Conservation (phyloP, 768 basidiomycete species). For the Chalciporus pseudorubinellus region DNA sequence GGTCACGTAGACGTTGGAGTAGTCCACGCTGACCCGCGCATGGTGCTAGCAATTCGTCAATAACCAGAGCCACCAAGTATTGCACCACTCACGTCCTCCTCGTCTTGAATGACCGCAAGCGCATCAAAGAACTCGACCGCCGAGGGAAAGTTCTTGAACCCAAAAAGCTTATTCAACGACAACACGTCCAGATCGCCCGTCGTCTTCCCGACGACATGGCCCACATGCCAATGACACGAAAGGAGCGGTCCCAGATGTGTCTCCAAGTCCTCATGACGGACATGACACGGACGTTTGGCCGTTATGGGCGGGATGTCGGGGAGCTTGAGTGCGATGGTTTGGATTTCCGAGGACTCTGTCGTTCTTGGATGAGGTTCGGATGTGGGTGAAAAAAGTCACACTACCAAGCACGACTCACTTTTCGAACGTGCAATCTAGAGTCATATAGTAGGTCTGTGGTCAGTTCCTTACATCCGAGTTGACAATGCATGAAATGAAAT, state of each 20-base stretch:
- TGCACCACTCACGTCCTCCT: conserved; percentile 31
- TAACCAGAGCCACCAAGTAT: background rate
- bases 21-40: conserved; percentile 30
- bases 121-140: conserved; percentile 29
- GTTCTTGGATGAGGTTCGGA: background rate
- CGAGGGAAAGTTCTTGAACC: conserved; percentile 23
- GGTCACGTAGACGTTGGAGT: conserved; percentile 19
- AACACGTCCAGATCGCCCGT: conserved; percentile 15
- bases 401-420: conserved; percentile 8
- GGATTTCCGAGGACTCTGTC: conserved; percentile 19
- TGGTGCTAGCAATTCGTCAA: conserved; percentile 26
- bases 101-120: conserved; percentile 25
- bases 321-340: conserved; percentile 9
- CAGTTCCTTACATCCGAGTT: too few species aligned
- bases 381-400: background rate
- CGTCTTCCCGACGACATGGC: conserved; percentile 4
- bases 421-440: conserved; percentile 22
- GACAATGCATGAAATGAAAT: background rate
- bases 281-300: conserved; percentile 34
- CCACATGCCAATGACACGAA: conserved; percentile 28
- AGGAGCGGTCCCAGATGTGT: conserved; percentile 38
- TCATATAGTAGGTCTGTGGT: background rate
- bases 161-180: conserved; percentile 28
- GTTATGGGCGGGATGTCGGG: conserved; percentile 30
- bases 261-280: conserved; percentile 32